Percentiles rank a stretch among this genome's conserved stretches.
phyloP scores from a whole-genome alignment of 108 stramenopile genomes.

The Stephanodiscus minutulus region DNA sequence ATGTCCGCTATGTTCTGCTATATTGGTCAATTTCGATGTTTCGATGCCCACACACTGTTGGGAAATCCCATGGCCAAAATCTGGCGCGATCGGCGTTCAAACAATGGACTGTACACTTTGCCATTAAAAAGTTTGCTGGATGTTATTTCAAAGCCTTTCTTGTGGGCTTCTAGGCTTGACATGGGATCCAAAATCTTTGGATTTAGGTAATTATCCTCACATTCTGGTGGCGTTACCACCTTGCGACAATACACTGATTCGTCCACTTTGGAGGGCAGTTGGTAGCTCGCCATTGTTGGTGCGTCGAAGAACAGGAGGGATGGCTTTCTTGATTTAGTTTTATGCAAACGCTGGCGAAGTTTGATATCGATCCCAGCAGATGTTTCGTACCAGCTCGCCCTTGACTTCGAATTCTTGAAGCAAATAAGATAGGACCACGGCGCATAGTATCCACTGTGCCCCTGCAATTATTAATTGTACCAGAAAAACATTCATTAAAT shows the following conservation, averaged over 20 bases:
- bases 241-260: slow-evolving; percentile 27
- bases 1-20: too few species aligned
- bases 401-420: slow-evolving; percentile 21
- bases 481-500: too few species aligned
- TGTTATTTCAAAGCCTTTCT: background rate
- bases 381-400: slow-evolving; percentile 37
- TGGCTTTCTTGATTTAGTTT: slow-evolving; percentile 30
- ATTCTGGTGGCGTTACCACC: background rate
- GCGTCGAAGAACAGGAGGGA: slow-evolving; percentile 29
- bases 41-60: too few species aligned
- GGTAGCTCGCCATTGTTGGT: slow-evolving; percentile 30
- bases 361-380: slow-evolving; percentile 28
- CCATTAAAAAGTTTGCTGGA: background rate
- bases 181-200: slow-evolving; percentile 23
- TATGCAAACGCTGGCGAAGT: slow-evolving; percentile 21
- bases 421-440: slow-evolving; percentile 45
- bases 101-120: background rate
- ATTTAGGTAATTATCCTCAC: slow-evolving; percentile 2
- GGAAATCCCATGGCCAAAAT: too few species aligned
- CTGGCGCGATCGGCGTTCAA: too few species aligned
- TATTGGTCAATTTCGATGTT: too few species aligned
- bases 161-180: background rate
- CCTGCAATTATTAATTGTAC: slow-evolving; percentile 1
- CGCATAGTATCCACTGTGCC: slow-evolving; percentile 12
- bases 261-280: slow-evolving; percentile 26